Evolutionary conservation across 768 basidiomycete species (phyloP), one percentile per base, ranked within the genome.

Genomic region (Suillus weaverae): DNA sequence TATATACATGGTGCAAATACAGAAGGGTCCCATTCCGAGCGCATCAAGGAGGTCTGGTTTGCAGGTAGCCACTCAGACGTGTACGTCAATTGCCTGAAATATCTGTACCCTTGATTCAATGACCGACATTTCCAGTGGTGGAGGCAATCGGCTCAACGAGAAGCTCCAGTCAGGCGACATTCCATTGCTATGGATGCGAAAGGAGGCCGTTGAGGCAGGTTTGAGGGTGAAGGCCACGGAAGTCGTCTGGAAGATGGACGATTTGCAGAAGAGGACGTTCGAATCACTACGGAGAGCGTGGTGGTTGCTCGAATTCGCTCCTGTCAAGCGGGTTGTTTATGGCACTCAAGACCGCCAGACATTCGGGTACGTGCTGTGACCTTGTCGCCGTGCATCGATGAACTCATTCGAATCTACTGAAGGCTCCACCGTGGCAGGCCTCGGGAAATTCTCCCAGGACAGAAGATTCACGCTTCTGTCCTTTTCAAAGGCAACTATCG

Each of bases 21-120:
- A 11, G 54, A 61, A 10, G 35, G 60, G 20, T 46, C 36, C 10
- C 33, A 35, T 32, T 60, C 55, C 11, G 72, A 39, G 14, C 70
- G 72, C 3, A 66, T 70, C 13, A 73, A 76, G 43, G 78, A 79
- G 56, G 78, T 78, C 7, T 79, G 74, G 74, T 75, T 75, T 59
- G 63, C 66, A 8, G 74, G 74, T 9, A 65, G 62, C 20, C 74
- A 75, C 54, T 76, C 76, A 0, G 78, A 79, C 56, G 72, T 78
- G 77, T 78, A 60, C 63, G 75, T 46, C 20, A n/a, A 13, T 7
- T 14, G 5, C n/a, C 1, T 9, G 4, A 22, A 36, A 30, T 61
- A 4, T 38, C 26, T 8, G 5, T 9, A 38, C 10, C 11, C 11
- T 59, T 38, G 10, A n/a, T 33, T 18, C 20, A 53, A n/a, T 30